A percentile compares a stretch with the other conserved stretches of the same genome.
Conservation (phyloP, 2,329 filamentous ascomycete genomes). For the Zymoseptoria crescenta region DNA sequence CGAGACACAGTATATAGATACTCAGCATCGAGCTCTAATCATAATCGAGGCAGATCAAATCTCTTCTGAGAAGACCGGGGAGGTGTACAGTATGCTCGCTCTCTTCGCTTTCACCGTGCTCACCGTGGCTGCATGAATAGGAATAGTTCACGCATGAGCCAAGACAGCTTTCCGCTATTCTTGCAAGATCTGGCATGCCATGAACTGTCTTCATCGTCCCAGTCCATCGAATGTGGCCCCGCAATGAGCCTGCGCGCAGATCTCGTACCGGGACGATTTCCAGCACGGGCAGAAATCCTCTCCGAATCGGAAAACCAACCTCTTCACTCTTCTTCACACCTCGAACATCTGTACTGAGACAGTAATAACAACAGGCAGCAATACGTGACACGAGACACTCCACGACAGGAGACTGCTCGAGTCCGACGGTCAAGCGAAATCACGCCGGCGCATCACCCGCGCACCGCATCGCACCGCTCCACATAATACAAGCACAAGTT, state of each 20-base stretch:
- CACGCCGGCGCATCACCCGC: background rate
- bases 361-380: background rate
- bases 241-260: background rate
- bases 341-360: background rate
- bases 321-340: background rate
- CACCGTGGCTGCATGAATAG: no score
- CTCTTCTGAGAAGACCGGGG: background rate
- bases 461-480: background rate
- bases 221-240: no score
- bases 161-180: constrained; percentile 2
- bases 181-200: background rate
- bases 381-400: background rate
- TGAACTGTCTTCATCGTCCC: background rate
- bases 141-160: constrained; percentile 1
- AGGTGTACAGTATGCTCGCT: background rate
- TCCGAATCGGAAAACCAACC: background rate
- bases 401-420: background rate
- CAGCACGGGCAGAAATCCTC: background rate
- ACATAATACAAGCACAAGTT: background rate
- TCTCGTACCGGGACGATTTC: background rate
- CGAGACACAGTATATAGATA: background rate
- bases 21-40: background rate
- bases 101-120: no score
- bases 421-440: background rate
- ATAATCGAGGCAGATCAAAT: background rate